phyloP scores from a whole-genome alignment of 2,329 filamentous ascomycete species.

The Neofusicoccum ribis region DNA sequence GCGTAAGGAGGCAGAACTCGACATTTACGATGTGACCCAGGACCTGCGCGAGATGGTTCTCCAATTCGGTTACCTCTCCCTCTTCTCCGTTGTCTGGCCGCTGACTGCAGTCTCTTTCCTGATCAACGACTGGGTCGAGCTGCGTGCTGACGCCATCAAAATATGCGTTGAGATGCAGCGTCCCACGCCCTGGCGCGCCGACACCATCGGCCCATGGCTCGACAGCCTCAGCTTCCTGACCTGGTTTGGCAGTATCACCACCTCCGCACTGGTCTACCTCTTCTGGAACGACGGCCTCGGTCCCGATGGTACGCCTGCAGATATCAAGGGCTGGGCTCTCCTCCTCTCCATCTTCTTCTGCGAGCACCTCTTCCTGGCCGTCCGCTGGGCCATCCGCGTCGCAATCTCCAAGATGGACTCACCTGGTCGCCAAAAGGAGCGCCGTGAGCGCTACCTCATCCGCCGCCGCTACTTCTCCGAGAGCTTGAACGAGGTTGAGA shows the following conservation, averaged over 20 bases:
- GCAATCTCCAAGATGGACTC: conserved; percentile 80
- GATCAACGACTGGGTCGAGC: conserved; percentile 93
- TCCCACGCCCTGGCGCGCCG: conserved; percentile 83
- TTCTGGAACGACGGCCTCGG: conserved; percentile 72
- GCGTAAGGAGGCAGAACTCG: conserved; percentile 77
- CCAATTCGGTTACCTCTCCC: conserved; percentile 82
- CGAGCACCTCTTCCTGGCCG: conserved; percentile 85
- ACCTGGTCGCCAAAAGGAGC: conserved; percentile 81
- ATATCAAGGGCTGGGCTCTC: conserved; percentile 77
- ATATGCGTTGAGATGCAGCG: conserved; percentile 87
- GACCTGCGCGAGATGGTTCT: conserved; percentile 95
- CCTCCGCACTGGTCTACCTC: conserved; percentile 78
- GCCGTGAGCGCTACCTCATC: conserved; percentile 75
- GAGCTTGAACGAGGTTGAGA: conserved; percentile 60
- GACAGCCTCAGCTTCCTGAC: conserved; percentile 84
- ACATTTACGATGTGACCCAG: conserved; percentile 81
- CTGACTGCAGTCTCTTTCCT: conserved; percentile 87
- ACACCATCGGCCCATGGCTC: conserved; percentile 93
- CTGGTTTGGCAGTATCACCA: conserved; percentile 89
- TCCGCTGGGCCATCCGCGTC: conserved; percentile 70
- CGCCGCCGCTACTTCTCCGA: conserved; percentile 78
- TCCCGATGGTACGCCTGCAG: conserved; percentile 64
- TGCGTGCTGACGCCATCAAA: conserved; percentile 91
- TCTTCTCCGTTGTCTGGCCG: conserved; percentile 95
- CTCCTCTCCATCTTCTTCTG: conserved; percentile 80